A percentile compares a stretch with the other conserved stretches of the same genome.
Evolutionary conservation across 176 grass and related monocot species (phyloP).

Genomic region (Zoysia pacifica): DNA sequence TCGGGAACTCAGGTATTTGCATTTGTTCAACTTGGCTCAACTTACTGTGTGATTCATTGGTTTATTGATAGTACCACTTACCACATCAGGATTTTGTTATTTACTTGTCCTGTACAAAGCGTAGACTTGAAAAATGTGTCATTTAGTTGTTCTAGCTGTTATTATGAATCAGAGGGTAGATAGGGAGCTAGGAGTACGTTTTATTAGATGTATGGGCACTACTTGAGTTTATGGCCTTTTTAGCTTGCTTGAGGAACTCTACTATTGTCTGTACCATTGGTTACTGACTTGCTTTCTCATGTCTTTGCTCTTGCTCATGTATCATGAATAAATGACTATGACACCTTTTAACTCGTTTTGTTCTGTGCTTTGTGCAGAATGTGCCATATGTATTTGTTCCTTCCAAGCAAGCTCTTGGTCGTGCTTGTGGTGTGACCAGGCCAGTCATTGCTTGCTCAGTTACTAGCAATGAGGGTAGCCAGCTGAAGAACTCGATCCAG

Average conservation of each 20-base stretch:
- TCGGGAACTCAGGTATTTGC: not conserved
- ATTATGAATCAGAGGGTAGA: too few species aligned
- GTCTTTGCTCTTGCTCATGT: conserved; percentile 11
- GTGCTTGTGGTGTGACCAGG: conserved; percentile 84
- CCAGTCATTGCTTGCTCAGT: conserved; percentile 89
- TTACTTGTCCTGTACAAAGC: not conserved
- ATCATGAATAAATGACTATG: not conserved
- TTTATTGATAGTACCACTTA: not conserved
- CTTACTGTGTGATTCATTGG: not conserved
- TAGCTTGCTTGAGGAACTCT: conserved; percentile 12
- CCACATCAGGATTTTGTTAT: not conserved
- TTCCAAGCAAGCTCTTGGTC: conserved; percentile 79
- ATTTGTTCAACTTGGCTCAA: not conserved
- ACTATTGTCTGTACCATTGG: too few species aligned
- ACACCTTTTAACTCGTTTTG: conserved; percentile 3
- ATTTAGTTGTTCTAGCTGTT: not conserved
- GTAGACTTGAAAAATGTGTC: not conserved
- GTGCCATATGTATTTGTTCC: conserved; percentile 91
- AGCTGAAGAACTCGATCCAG: conserved; percentile 69
- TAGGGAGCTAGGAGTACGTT: not conserved
- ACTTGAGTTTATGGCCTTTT: not conserved
- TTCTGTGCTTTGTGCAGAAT: conserved; percentile 44
- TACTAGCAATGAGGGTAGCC: conserved; percentile 78
- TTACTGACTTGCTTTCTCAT: not conserved
- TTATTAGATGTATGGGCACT: not conserved